These are phyloP conservation scores for Solanum acaule DNA, from an alignment of 257 asterid species.

Conservation along the genomic window DNA sequence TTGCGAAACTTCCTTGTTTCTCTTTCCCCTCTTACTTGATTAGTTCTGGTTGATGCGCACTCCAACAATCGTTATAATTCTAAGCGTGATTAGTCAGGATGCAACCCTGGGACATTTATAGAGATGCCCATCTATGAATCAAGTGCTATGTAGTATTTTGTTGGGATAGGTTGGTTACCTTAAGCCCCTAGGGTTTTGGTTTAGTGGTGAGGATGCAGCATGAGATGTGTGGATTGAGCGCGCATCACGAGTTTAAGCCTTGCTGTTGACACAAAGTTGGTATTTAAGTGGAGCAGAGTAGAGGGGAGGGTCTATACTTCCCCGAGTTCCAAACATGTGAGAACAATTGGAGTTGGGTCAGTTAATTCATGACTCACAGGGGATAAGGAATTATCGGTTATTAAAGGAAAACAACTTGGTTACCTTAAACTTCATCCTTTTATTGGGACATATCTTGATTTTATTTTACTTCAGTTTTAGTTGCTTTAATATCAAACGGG, in stretches of 20 bases:
- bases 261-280: not conserved
- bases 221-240: not conserved
- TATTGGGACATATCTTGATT: not conserved
- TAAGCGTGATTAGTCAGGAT: not conserved
- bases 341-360: not conserved
- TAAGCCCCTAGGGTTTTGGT: not conserved
- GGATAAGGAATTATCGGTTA: not conserved
- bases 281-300: not conserved
- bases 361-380: not conserved
- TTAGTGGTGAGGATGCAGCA: not conserved
- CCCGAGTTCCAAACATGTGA: not conserved
- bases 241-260: not conserved
- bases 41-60: not conserved
- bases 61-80: not conserved
- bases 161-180: not conserved
- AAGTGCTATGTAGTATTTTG: not conserved
- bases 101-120: not conserved
- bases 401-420: not conserved
- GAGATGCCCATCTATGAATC: not conserved
- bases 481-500: not conserved
- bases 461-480: not conserved
- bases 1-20: not conserved
- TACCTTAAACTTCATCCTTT: not conserved
- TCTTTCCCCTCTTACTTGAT: not conserved
- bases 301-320: not conserved